Percentiles rank a stretch among this genome's conserved stretches.
phyloP scores from a whole-genome alignment of 306 rosid species.

The Cucurbita moschata region DNA sequence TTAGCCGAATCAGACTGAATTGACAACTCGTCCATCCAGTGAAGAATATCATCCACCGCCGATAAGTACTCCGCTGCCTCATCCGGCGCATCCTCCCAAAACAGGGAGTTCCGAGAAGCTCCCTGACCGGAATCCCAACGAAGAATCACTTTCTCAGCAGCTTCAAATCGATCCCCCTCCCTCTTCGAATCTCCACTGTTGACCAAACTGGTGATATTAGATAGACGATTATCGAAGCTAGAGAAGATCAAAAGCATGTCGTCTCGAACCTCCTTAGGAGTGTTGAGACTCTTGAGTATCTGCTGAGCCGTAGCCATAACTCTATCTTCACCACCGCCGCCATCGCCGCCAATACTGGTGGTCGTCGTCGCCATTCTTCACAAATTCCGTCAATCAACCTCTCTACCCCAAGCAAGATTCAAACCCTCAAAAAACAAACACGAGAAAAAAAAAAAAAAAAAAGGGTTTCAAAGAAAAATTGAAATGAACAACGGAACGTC shows the following conservation, averaged over 20 bases:
- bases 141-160: constrained; percentile 68
- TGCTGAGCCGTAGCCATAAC: constrained; percentile 93
- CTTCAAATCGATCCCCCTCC: constrained; percentile 44
- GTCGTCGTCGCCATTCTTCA: constrained; percentile 45
- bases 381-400: neutral
- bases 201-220: constrained; percentile 57
- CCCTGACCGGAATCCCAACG: constrained; percentile 36
- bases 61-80: constrained; percentile 44
- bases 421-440: neutral
- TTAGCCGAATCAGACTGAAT: constrained; percentile 29
- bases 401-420: neutral
- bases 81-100: constrained; percentile 39
- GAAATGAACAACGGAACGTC: neutral
- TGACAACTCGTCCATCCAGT: constrained; percentile 46
- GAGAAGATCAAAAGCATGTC: constrained; percentile 91
- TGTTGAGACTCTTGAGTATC: constrained; percentile 63
- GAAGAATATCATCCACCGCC: constrained; percentile 72
- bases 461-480: neutral
- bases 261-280: constrained; percentile 75
- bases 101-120: constrained; percentile 24
- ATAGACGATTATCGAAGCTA: constrained; percentile 73
- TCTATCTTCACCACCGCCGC: constrained; percentile 49
- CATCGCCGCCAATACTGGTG: constrained; percentile 30
- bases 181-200: constrained; percentile 47
- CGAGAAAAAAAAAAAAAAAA: too few species aligned